These are phyloP conservation scores for Lasiosphaeris hirsuta DNA, from an alignment of 495 filamentous ascomycete genomes.

Conservation along the genomic window DNA sequence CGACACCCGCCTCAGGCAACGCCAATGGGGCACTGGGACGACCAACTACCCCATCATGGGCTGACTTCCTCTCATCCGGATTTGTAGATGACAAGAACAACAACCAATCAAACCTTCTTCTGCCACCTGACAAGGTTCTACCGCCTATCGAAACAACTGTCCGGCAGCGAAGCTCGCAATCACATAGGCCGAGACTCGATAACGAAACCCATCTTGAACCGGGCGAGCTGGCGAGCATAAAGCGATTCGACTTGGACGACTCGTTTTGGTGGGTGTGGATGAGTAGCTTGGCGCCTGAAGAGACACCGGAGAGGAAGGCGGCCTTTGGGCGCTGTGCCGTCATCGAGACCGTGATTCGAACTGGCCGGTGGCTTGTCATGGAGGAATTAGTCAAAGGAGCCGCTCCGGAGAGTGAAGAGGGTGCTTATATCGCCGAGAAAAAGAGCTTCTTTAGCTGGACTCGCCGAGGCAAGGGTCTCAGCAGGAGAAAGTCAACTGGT, in stretches of 20 bases:
- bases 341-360: slow-evolving; percentile 77
- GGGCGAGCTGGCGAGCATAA: slow-evolving; percentile 91
- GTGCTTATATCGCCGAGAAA: slow-evolving; percentile 89
- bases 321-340: slow-evolving; percentile 93
- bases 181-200: slow-evolving; percentile 68
- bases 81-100: slow-evolving; percentile 70
- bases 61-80: slow-evolving; percentile 91
- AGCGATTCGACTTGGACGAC: slow-evolving; percentile 81
- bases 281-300: slow-evolving; percentile 88
- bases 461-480: slow-evolving; percentile 61
- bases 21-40: slow-evolving; percentile 49
- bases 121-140: slow-evolving; percentile 86
- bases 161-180: slow-evolving; percentile 82
- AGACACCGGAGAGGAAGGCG: slow-evolving; percentile 77
- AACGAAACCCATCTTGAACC: slow-evolving; percentile 70
- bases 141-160: slow-evolving; percentile 72
- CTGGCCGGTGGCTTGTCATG: slow-evolving; percentile 85
- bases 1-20: slow-evolving; percentile 61
- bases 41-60: slow-evolving; percentile 95
- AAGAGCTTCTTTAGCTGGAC: slow-evolving; percentile 86
- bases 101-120: slow-evolving; percentile 56
- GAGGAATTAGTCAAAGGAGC: slow-evolving; percentile 97
- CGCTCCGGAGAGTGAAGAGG: slow-evolving; percentile 76
- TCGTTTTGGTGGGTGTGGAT: slow-evolving; percentile 99
- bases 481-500: slow-evolving; percentile 64